These are phyloP conservation scores for Saccharomycopsis capsularis DNA, from an alignment of 805 yeast species.

Conservation along the genomic window DNA sequence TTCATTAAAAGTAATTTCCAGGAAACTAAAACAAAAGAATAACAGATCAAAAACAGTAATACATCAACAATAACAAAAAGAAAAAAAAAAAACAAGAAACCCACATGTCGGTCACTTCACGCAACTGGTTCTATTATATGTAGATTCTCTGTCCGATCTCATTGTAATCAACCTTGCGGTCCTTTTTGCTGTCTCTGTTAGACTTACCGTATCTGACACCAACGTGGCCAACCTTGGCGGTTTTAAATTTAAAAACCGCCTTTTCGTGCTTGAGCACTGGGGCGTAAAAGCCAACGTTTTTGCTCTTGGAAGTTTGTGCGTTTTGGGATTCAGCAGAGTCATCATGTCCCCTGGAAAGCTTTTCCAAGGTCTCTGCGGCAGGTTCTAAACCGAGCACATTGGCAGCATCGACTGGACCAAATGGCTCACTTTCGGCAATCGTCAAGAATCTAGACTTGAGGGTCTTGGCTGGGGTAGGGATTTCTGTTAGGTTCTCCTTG, in stretches of 20 bases:
- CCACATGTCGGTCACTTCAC: no score
- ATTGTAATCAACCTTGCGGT: conserved; percentile 68
- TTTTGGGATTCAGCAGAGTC: conserved; percentile 25
- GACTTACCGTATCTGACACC: conserved; percentile 92
- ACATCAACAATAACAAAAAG: no score
- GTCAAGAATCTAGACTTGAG: conserved; percentile 76
- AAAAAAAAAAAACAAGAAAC: no score
- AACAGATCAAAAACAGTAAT: no score
- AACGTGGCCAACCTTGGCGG: conserved; percentile 73
- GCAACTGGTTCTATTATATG: no score
- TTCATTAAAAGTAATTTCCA: no score
- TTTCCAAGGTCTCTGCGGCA: conserved; percentile 71
- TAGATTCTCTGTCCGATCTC: conserved; percentile 51
- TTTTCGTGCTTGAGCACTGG: conserved; percentile 63
- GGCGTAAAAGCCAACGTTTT: conserved; percentile 42
- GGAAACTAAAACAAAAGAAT: no score
- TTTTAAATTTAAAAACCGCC: conserved; percentile 63
- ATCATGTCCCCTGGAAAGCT: conserved; percentile 53
- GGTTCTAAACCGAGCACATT: conserved; percentile 74
- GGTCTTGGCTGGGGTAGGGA: conserved; percentile 83
- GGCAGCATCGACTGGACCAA: conserved; percentile 95
- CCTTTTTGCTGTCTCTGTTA: conserved; percentile 79
- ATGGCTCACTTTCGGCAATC: conserved; percentile 90
- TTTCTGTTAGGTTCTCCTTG: conserved; percentile 82
- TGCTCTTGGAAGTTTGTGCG: conserved; percentile 24